Percentiles rank a stretch among this genome's conserved stretches.
Conservation (phyloP, 192 early-diverging fungal species). For the Phycomyces nitens region DNA sequence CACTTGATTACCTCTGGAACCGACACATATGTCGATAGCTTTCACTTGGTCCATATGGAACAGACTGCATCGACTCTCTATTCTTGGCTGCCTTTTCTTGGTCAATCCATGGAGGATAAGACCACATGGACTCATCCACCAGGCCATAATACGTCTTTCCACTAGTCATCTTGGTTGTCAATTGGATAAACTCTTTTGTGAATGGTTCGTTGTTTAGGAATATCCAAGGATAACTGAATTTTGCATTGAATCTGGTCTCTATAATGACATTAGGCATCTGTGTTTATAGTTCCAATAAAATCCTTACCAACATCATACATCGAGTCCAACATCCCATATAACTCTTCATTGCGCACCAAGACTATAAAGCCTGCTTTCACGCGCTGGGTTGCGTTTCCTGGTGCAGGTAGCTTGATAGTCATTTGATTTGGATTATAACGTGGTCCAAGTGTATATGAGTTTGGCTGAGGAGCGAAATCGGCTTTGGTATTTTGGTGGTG, state of each 20-base stretch:
- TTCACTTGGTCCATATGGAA: slow-evolving; percentile 67
- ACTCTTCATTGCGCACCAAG: slow-evolving; percentile 68
- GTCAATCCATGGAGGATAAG: slow-evolving; percentile 69
- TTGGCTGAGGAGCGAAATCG: not conserved
- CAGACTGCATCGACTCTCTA: slow-evolving; percentile 40
- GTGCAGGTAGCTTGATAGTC: slow-evolving; percentile 4
- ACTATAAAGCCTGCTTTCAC: slow-evolving; percentile 35
- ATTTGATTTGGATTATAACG: slow-evolving; percentile 10
- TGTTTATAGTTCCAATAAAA: not conserved
- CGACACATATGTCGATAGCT: slow-evolving; percentile 89
- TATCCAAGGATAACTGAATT: slow-evolving; percentile 79
- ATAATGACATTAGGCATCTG: not conserved
- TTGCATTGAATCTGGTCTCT: slow-evolving; percentile 70
- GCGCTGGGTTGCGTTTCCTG: slow-evolving; percentile 11
- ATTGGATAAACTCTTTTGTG: slow-evolving; percentile 62
- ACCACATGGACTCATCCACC: slow-evolving; percentile 70
- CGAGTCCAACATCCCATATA: slow-evolving; percentile 50
- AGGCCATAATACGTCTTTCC: slow-evolving; percentile 65
- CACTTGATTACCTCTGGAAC: slow-evolving; percentile 37
- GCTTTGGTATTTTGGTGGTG: not conserved
- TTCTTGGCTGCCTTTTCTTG: slow-evolving; percentile 54
- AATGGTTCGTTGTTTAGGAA: slow-evolving; percentile 80
- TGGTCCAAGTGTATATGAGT: slow-evolving; percentile 13
- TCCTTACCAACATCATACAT: slow-evolving; percentile 60
- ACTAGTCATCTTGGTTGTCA: slow-evolving; percentile 39